Base-by-base conservation (phyloP, 495 filamentous ascomycete species). In the Talaromyces ruber region DNA sequence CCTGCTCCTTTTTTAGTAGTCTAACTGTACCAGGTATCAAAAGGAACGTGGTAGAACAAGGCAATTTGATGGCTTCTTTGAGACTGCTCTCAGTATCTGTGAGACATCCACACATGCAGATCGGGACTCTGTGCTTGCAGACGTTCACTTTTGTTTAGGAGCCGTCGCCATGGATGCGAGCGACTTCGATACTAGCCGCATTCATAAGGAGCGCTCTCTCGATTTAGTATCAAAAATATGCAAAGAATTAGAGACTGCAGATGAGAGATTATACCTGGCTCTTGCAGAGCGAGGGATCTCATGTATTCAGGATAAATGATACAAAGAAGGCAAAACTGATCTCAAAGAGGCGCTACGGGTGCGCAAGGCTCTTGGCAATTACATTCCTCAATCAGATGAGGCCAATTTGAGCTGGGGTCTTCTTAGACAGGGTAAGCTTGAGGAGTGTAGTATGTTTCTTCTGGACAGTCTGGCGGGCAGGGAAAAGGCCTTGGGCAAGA, bases 121-220 rank as follows among this genome's bases (percentile, higher is more conserved):
- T 63, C 65, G 68, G 25, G 54, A 64, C 21, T 64, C 68, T 28
- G 2, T 68, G 4, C 65, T 67, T 59, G 56, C 45, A 58, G 58
- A 64, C 26, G 61, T 63, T 53, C 29, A 67, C 45, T 67, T 64
- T 50, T 66, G 59, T 58, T 28, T 69, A 14, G 63, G 65, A n/a
- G 45, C 56, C 16, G 63, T 67, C 7, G 55, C 60, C 16, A 64
- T 61, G 50, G 64, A 65, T 22, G 25, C 65, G 11, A 67, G 43
- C 26, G 51, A 63, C 9, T 59, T 58, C 22, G 28, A 63, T 0
- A 47, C 45, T 2, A 65, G 64, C 25, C 64, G 64, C 50, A 26
- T 61, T 12, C 29, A 65, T 29, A 67, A 65, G 53, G 60, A 65
- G 25, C 24, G 28, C 16, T 64, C 65, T 51, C 21, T 66, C 2